Base-by-base conservation (phyloP, 1,139 yeast species). In the Pichia sp. region DNA sequence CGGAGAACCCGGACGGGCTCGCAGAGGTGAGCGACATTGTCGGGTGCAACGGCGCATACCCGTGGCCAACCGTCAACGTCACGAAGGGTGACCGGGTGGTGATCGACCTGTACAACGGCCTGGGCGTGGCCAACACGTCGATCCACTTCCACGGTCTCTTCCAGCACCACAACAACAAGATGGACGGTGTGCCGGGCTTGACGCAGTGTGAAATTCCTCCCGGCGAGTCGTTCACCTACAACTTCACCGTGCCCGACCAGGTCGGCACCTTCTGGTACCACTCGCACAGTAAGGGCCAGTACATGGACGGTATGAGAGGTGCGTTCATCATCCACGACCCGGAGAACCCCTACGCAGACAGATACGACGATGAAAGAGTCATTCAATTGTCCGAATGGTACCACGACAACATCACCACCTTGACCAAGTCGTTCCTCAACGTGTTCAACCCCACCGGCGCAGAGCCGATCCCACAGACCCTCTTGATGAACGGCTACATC, bases 201-300 rank as follows among this genome's bases (percentile, higher is more conserved):
- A 84, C 89, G 31, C 97, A 92, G 72, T 90, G 97, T 75, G 95
- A 96, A 41, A 83, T 89, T 57, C 81, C 87, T 11, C 87, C 95
- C 1, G 89, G 89, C 31, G 77, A 76, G 56, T 79, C 86, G 11
- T 79, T 86, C 71, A 68, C 81, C 54, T 82, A 84, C 75, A 89
- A 92, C 74, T 92, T 92, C 70, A 86, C 96, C 10, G 90, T 90
- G 47, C 76, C 77, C 11, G 82, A 84, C 68, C 97, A 92, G 69
- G 80, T 77, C 49, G 98, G 98, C 59, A 81, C 96, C 4, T 92
- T 79, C 75, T 92, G 98, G 98, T 92, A 92, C 75, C 98, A 92
- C 71, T 87, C 97, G 13, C 98, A 92, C 72, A 80, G 88, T 31
- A 78, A 80, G 11, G 85, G 88, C 57, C 96, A 90, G 69, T 92